Evolutionary conservation across 106 monocot genomes (phyloP), one percentile per base, ranked within the genome.

Genomic region (Acorus calamus): DNA sequence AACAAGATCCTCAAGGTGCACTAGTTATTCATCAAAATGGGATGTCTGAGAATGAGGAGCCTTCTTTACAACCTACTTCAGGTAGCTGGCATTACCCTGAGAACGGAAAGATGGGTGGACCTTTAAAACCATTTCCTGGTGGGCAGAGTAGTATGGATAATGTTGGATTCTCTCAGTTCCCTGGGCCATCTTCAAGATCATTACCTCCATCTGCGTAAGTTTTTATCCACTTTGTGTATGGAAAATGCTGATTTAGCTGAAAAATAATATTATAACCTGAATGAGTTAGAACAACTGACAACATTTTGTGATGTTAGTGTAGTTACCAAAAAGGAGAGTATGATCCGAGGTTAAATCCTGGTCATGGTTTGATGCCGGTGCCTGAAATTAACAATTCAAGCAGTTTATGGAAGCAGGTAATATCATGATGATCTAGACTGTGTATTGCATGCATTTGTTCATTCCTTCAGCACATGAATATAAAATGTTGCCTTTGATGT

Each of bases 121-220:
- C 51, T 64, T 28, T 52, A 4, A 84, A 79, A 56, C 60, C 64
- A 51, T 74, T 66, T 69, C 55, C 70, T 71, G 72, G 72, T 66
- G 60, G 54, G 52, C 84, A 65, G 9, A 44, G 64, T 69, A 79
- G 63, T 60, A 10, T 48, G 60, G 80, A 74, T 14, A 76, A 60
- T 71, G 61, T 64, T 60, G 79, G 68, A 57, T 59, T 69, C 52
- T 84, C 94, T 68, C 90, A 85, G 48, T 78, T 80, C 50, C 87
- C 94, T 11, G 56, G 68, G 44, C 90, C 87, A 61, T 90, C 82
- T 42, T 90, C 94, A 12, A 81, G 80, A 64, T 84, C 90, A 41
- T n/a, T 91, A 11, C 87, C 90, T 78, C 94, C 94, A 56, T 80
- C 54, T 73, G 85, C 80, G 94, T 90, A 70, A 28, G 44, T 47